A percentile compares a stretch with the other conserved stretches of the same genome.
phyloP scores from a whole-genome alignment of 1,284 basidiomycete genomes.

The Puccinia polysora region DNA sequence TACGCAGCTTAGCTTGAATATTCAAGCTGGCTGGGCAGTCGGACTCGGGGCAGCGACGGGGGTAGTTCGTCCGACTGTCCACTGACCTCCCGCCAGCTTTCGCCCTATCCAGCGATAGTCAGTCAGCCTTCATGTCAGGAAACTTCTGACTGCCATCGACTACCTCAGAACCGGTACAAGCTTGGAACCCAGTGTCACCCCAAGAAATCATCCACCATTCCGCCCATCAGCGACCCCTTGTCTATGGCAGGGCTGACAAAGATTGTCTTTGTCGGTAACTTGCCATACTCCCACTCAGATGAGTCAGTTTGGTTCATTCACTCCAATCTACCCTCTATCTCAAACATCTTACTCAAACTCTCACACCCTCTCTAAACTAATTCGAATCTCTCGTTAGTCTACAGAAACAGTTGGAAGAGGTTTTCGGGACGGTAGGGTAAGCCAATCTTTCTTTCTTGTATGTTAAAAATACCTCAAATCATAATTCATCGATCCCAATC shows the following conservation, averaged over 20 bases:
- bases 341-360: neutral
- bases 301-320: conserved; percentile 10
- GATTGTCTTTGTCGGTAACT: conserved; percentile 40
- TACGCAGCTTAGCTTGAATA: too few species aligned
- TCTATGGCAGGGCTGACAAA: conserved; percentile 41
- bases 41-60: too few species aligned
- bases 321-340: neutral
- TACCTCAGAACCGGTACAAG: too few species aligned
- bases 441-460: neutral
- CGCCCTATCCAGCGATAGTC: too few species aligned
- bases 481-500: too few species aligned
- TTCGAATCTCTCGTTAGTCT: neutral
- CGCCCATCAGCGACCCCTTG: conserved; percentile 16
- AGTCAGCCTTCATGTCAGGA: too few species aligned
- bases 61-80: too few species aligned
- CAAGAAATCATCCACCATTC: conserved; percentile 8
- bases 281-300: conserved; percentile 42
- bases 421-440: conserved; percentile 36
- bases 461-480: too few species aligned
- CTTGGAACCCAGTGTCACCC: too few species aligned
- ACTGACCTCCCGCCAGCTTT: too few species aligned
- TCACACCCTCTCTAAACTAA: neutral
- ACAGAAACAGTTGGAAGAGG: conserved; percentile 38
- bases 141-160: too few species aligned
- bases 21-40: too few species aligned